Evolutionary conservation across 352 stramenopile genomes (phyloP).

Genomic region (Blastocystis sp.): DNA sequence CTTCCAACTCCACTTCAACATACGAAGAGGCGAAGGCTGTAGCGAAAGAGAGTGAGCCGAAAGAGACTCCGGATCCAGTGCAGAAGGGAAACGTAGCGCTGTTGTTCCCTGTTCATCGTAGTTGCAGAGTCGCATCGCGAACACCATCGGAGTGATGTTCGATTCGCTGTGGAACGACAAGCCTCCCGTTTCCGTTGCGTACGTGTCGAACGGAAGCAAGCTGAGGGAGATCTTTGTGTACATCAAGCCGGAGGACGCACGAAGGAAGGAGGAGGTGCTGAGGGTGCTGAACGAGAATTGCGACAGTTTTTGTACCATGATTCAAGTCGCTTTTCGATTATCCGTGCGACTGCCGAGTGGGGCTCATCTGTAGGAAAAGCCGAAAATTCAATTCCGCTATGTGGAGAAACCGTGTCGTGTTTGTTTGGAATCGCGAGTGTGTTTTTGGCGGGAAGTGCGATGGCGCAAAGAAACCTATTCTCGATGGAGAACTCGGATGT

Average conservation of each 20-base stretch:
- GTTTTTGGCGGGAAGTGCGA: slow-evolving; percentile 70
- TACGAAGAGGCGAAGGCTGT: too few species aligned
- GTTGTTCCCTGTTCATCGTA: background rate
- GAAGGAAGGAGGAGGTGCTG: background rate
- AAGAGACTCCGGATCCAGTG: background rate
- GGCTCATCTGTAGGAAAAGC: slow-evolving; percentile 8
- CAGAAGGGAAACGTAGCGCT: slow-evolving; percentile 5
- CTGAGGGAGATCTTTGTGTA: slow-evolving; percentile 55
- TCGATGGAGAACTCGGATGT: slow-evolving; percentile 44
- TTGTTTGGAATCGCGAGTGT: slow-evolving; percentile 45
- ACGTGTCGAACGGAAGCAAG: slow-evolving; percentile 18
- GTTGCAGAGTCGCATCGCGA: slow-evolving; percentile 38
- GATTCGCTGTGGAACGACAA: slow-evolving; percentile 46
- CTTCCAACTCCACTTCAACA: slow-evolving; percentile 6
- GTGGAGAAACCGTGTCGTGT: background rate
- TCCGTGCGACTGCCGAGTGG: background rate
- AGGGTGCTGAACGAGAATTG: slow-evolving; percentile 14
- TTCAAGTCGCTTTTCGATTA: slow-evolving; percentile 24
- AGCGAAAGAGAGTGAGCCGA: background rate
- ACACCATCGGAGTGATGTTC: slow-evolving; percentile 35
- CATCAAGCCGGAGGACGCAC: background rate
- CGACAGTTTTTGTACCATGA: slow-evolving; percentile 15
- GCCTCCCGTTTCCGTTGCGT: slow-evolving; percentile 22
- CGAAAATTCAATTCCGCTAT: slow-evolving; percentile 29
- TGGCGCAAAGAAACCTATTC: slow-evolving; percentile 1